Base-by-base conservation (phyloP, 164 flowering plant genomes). In the Aristolochia californica region DNA sequence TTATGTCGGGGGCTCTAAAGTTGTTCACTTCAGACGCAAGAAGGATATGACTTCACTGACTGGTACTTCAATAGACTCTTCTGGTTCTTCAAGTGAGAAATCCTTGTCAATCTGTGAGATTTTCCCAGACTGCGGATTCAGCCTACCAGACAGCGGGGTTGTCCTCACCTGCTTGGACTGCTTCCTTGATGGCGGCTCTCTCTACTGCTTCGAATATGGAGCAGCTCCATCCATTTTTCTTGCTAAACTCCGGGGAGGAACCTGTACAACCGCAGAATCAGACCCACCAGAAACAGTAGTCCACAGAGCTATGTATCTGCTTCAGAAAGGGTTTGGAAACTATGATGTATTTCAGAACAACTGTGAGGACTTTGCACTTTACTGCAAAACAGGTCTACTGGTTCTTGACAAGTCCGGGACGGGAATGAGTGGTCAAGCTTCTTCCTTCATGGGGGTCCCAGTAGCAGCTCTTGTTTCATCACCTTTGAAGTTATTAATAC, bases 341-440 rank as follows among this genome's bases (percentile, higher is more conserved):
- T 94, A 90, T 22, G 79, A 94, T 45, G 70, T 90, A 25, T 90
- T 86, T 47, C 76, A 80, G 44, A 90, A 94, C 76, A 90, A 90
- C 72, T 94, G 99, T 63, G 99, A 94, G 74, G 99, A 94, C 69
- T 94, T 90, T 70, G 85, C 97, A 0, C 52, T 94, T 15, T 90
- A 88, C 65, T 90, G 96, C 80, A 90, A 82, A 66, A 90, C 99
- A 1, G 99, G 99, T 17, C 86, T 94, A 49, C 68, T 94, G 51
- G 72, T 77, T 43, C 59, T 76, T 12, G 96, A 94, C 53, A 74
- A 68, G 53, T 66, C 62, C 0, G 95, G 93, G 3, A 76, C 86
- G 54, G 97, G 99, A 57, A 73, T 84, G 58, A 90, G 96, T 57
- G 96, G 99, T 13, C 99, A 94, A 59, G 97, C 96, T 62, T 81